Evolutionary conservation across 352 stramenopile species (phyloP), one percentile per base, ranked within the genome.

Genomic region (Globisporangium cylindrosporum): DNA sequence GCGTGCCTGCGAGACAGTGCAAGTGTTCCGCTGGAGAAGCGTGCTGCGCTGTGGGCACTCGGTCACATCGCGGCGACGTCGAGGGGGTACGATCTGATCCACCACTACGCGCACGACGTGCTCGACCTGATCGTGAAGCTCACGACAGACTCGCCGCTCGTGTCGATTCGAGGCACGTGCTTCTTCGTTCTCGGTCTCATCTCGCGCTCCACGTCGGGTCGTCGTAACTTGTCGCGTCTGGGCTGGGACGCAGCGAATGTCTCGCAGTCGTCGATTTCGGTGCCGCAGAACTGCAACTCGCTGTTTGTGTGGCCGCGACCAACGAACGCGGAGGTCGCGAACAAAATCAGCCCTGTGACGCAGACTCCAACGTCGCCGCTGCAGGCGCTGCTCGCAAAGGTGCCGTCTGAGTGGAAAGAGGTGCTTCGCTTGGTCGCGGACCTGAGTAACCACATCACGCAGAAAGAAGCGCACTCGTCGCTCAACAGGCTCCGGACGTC

Each of bases 381-480:
- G 5, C 88, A 94, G 67, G 64, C 74, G n/a, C 67, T 94, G 41
- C 72, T 92, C 58, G 71, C 68, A 46, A 94, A 92, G 61, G 80
- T 92, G 34, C 81, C 89, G 24, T 75, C 84, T 0, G 86, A 92
- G 38, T 92, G 86, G 85, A 85, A 79, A 46, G 89, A 96, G 71
- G 73, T 95, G 4, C 63, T 96, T 49, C 85, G 87, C 1, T 76
- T 85, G 59, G 80, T 96, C 36, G 89, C 86, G 1, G 88, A 96
- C 49, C 46, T 96, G 67, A 96, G 89, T 67, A 95, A 94, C 73
- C 88, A 95, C 67, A 96, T 96, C 64, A 94, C 87, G 3, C 89
- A 96, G 68, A 96, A 96, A 70, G 89, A 96, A 66, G 89, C 89
- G 1, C 87, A 94, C 68, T 81, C 85, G 24, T 91, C 86, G 54